These are phyloP conservation scores for Anisodus acutangulus DNA, from an alignment of 257 asterid species.

Conservation along the genomic window DNA sequence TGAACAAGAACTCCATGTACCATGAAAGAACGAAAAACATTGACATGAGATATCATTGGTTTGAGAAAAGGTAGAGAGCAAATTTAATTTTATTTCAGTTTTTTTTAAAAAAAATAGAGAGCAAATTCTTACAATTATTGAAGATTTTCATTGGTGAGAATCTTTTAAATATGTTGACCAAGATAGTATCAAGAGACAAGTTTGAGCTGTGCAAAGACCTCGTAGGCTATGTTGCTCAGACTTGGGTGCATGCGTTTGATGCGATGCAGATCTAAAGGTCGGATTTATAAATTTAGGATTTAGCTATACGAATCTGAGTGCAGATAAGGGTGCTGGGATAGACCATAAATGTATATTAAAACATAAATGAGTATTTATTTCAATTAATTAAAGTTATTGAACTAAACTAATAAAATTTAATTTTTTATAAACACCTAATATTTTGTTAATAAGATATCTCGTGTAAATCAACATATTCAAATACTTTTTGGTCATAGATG, in stretches of 20 bases:
- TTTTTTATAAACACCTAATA: not conserved
- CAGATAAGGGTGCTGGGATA: not conserved
- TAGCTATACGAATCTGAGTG: not conserved
- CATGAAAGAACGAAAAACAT: not conserved
- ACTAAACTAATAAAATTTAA: not conserved
- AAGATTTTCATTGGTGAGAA: not conserved
- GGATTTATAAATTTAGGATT: not conserved
- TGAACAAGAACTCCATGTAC: conserved; percentile 18
- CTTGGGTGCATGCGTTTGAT: not conserved
- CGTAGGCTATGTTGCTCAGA: not conserved
- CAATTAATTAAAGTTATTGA: not conserved
- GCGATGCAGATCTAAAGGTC: not conserved
- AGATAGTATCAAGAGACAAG: not conserved
- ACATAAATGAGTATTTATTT: not conserved
- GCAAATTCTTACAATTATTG: not conserved
- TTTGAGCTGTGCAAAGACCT: not conserved
- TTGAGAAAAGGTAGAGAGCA: not conserved
- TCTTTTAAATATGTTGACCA: not conserved
- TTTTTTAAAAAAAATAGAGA: not conserved
- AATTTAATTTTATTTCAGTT: too few relatives aligned
- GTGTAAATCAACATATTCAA: not conserved
- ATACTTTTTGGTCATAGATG: not conserved
- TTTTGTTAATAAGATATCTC: not conserved
- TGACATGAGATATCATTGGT: not conserved
- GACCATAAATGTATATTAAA: not conserved